Evolutionary conservation across 257 asterid genomes (phyloP).

Genomic region (Capsicum baccatum): DNA sequence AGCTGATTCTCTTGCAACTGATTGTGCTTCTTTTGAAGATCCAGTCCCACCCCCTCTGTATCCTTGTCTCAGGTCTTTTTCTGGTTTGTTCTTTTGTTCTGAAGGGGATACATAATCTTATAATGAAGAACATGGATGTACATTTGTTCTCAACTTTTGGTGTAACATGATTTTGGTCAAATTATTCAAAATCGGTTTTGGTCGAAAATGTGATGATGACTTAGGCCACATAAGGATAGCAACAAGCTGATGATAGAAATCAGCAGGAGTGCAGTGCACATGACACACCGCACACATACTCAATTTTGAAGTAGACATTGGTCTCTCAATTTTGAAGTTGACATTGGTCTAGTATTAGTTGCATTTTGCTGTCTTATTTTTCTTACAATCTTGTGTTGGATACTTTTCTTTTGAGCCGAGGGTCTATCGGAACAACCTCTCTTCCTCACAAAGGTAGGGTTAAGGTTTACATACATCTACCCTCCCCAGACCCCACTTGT

Average conservation of each 20-base stretch:
- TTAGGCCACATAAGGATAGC: background rate
- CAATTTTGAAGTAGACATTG: background rate
- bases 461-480: too few species aligned
- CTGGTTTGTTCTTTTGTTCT: background rate
- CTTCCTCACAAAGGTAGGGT: too few species aligned
- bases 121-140: too few species aligned
- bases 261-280: background rate
- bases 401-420: too few species aligned
- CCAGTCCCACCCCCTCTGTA: background rate
- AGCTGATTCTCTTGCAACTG: background rate
- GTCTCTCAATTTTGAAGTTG: background rate
- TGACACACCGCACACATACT: background rate
- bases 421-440: too few species aligned
- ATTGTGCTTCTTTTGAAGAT: slow-evolving; percentile 15
- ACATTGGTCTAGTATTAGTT: background rate
- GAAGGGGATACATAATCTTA: too few species aligned
- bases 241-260: slow-evolving; percentile 18
- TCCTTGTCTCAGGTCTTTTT: background rate
- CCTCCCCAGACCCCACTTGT: too few species aligned
- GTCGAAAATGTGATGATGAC: background rate
- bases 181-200: too few species aligned
- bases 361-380: background rate
- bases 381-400: too few species aligned
- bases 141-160: too few species aligned
- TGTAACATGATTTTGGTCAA: too few species aligned